Evolutionary conservation across 352 stramenopile species (phyloP).

Genomic region (Pythium myriotylum): DNA sequence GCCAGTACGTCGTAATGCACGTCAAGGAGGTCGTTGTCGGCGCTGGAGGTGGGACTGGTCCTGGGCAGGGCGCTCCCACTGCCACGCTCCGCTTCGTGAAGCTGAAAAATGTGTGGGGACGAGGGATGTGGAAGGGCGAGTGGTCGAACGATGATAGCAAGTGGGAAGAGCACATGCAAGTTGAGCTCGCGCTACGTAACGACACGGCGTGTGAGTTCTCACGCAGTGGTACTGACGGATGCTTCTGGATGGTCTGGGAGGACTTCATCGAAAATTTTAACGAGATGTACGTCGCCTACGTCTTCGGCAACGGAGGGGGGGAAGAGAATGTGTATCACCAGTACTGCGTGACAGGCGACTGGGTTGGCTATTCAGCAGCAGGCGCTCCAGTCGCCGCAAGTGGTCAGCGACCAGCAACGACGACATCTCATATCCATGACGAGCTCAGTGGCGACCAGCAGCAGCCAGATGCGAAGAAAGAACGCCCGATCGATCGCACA

Average conservation of each 20-base stretch:
- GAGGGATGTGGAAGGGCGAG: constrained; percentile 80
- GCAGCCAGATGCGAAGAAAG: constrained; percentile 20
- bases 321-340: constrained; percentile 39
- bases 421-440: constrained; percentile 8
- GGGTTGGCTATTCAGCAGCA: constrained; percentile 42
- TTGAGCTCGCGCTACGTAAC: constrained; percentile 63
- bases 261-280: constrained; percentile 76
- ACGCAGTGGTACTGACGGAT: constrained; percentile 68
- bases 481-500: constrained; percentile 55
- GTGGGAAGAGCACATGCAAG: constrained; percentile 81
- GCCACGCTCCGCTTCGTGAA: constrained; percentile 72
- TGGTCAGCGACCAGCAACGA: not conserved
- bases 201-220: constrained; percentile 68
- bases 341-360: constrained; percentile 60
- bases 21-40: constrained; percentile 56
- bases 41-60: not conserved
- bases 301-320: constrained; percentile 35
- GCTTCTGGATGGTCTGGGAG: constrained; percentile 85
- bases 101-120: constrained; percentile 79
- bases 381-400: constrained; percentile 28
- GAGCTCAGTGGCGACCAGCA: constrained; percentile 11
- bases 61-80: not conserved
- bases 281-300: constrained; percentile 63
- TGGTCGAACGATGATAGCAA: constrained; percentile 85
- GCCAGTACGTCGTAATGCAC: constrained; percentile 73